These are phyloP conservation scores for Wolfiporia cocos DNA, from an alignment of 1,284 basidiomycete genomes.

Conservation along the genomic window DNA sequence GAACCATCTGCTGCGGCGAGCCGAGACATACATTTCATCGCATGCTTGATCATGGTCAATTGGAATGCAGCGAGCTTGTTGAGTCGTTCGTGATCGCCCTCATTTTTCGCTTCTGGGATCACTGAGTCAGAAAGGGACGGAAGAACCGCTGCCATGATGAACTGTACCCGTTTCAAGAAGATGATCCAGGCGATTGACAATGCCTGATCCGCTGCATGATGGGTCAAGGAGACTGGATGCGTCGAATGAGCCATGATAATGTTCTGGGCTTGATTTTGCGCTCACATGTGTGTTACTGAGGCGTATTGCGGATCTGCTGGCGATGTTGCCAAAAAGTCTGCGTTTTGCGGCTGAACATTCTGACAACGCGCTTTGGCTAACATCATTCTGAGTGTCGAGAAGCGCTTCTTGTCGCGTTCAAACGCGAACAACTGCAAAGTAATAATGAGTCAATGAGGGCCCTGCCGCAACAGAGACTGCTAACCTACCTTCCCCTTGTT, in stretches of 20 bases:
- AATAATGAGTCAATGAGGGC: not conserved
- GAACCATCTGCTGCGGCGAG: not conserved
- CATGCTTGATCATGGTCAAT: conserved; percentile 89
- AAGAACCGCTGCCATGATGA: no score
- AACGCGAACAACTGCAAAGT: conserved; percentile 71
- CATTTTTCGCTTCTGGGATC: conserved; percentile 20
- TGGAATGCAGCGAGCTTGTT: conserved; percentile 85
- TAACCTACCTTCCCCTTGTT: conserved; percentile 66
- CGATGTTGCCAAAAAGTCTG: conserved; percentile 76
- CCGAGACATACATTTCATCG: conserved; percentile 74
- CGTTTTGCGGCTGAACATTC: conserved; percentile 69
- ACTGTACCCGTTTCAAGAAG: conserved; percentile 67
- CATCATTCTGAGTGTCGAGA: conserved; percentile 80
- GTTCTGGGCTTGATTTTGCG: conserved; percentile 7
- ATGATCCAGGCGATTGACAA: conserved; percentile 86
- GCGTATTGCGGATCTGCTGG: conserved; percentile 57
- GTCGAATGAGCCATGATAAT: not conserved
- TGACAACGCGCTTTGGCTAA: conserved; percentile 70
- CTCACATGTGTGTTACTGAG: conserved; percentile 81
- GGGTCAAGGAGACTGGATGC: conserved; percentile 76
- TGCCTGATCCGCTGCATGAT: conserved; percentile 90
- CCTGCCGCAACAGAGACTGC: no score
- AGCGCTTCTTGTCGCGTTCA: conserved; percentile 77
- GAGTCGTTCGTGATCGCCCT: conserved; percentile 51
- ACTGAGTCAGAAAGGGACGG: no score